A percentile compares a stretch with the other conserved stretches of the same genome.
These are phyloP conservation scores for Centaurea solstitialis DNA, from an alignment of 129 eudicot species.

Conservation along the genomic window DNA sequence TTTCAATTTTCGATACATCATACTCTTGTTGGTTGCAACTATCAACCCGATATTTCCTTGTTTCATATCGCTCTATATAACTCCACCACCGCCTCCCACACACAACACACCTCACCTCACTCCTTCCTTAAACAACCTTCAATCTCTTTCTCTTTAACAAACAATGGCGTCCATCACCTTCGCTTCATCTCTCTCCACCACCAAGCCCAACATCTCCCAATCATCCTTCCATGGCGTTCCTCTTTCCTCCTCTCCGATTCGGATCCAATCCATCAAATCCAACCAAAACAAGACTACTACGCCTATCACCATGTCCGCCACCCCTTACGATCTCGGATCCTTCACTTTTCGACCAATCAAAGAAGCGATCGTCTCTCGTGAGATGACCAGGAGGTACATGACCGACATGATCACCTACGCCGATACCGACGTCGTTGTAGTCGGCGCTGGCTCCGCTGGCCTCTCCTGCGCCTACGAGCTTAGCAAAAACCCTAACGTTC, in stretches of 20 bases:
- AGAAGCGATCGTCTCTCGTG: conserved; percentile 81
- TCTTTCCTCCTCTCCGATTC: conserved; percentile 26
- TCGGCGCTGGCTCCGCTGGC: conserved; percentile 94
- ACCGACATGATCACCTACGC: conserved; percentile 84
- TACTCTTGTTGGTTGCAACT: too few species aligned
- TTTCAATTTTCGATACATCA: too few species aligned
- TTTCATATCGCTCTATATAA: conserved; percentile 8
- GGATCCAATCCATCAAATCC: conserved; percentile 45
- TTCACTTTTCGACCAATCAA: conserved; percentile 75
- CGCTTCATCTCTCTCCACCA: conserved; percentile 45
- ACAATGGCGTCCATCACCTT: conserved; percentile 64
- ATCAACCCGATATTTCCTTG: too few species aligned
- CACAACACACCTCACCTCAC: not conserved
- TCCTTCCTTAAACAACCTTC: not conserved
- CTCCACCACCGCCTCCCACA: not conserved
- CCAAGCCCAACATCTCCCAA: conserved; percentile 29
- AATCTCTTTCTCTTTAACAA: not conserved
- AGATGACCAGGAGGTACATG: conserved; percentile 94
- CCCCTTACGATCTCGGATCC: conserved; percentile 54
- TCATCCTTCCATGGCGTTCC: conserved; percentile 63
- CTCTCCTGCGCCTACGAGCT: conserved; percentile 88
- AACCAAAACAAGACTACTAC: conserved; percentile 40
- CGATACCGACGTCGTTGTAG: conserved; percentile 83
- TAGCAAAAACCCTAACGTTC: conserved; percentile 78
- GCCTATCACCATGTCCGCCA: conserved; percentile 54